Base-by-base conservation (phyloP, 2,329 filamentous ascomycete species). In the Aspergillus luchuensis region DNA sequence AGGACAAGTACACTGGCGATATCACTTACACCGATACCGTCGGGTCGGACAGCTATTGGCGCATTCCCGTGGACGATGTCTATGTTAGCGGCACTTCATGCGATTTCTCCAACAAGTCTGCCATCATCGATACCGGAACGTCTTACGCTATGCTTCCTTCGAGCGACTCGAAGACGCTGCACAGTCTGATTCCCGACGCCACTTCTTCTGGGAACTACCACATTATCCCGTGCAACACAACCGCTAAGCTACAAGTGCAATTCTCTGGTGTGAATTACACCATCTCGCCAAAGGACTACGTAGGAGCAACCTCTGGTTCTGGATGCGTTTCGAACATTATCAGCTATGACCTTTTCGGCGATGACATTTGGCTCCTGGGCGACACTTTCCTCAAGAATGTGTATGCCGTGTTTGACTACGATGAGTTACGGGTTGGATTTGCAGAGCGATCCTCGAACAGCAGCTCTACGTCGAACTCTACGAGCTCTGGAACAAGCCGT, bases 301-400 rank as follows among this genome's bases (percentile, higher is more conserved):
- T 94, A 17, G 80, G 79, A 1, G 70, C 70, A 3, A 55, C 73
- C 43, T 63, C 65, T 13, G 70, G 67, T 2, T 66, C 67, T 1
- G 71, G 73, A 15, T 87, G 85, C 64, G 67, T 85, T 17, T 93
- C 90, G 73, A 92, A 91, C 68, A 85, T 96, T 38, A 88, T 92
- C 56, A 90, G 89, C 1, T 82, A 87, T 25, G 84, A 89, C 71
- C 86, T 91, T 13, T 87, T 91, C 50, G 77, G 81, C 0, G 81
- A 67, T 68, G 72, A 78, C 36, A 77, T 87, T 28, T 96, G 92
- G 91, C 81, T 97, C n/a, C 76, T 96, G 1, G 92, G 92, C 2
- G 92, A 92, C 66, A 86, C 89, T 0, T 96, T 96, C 69, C 78
- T 97, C 63, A 96, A 96, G 79, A 96, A 96, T 67, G 92, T 96